Evolutionary conservation across 306 rosid species (phyloP).

Genomic region (Lithocarpus polystachyus): DNA sequence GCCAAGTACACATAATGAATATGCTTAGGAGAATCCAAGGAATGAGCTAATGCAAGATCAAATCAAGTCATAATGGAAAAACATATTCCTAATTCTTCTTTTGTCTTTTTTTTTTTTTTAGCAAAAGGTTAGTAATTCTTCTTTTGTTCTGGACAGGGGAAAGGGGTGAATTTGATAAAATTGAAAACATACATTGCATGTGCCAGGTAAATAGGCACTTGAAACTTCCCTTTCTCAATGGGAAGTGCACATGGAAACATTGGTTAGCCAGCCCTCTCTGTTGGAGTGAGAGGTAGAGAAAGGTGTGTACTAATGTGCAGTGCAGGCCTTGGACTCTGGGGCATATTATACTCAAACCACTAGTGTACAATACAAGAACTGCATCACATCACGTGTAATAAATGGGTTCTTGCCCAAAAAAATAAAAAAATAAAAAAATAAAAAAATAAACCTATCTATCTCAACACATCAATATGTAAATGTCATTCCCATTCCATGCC

Average conservation of each 20-base stretch:
- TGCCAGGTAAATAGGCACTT: not conserved
- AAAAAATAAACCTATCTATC: too few species aligned
- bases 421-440: not conserved
- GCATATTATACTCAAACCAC: not conserved
- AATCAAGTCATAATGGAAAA: not conserved
- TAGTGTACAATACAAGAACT: not conserved
- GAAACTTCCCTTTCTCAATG: not conserved
- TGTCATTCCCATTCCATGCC: not conserved
- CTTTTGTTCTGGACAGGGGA: not conserved
- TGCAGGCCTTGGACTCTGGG: constrained; percentile 14
- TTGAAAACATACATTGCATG: not conserved
- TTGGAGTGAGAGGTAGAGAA: not conserved
- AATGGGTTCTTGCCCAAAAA: constrained; percentile 30
- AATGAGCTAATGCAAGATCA: not conserved
- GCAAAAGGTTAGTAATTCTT: too few species aligned
- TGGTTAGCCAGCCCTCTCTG: not conserved
- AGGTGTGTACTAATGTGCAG: not conserved
- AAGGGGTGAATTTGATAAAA: too few species aligned
- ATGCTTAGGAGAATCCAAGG: not conserved
- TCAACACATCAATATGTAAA: too few species aligned
- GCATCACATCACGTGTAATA: constrained; percentile 22
- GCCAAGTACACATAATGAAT: not conserved
- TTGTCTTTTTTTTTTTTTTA: not conserved
- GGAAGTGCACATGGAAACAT: not conserved
- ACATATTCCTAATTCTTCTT: not conserved